Evolutionary conservation across 805 yeast species (phyloP).

Genomic region (Candida ficus): DNA sequence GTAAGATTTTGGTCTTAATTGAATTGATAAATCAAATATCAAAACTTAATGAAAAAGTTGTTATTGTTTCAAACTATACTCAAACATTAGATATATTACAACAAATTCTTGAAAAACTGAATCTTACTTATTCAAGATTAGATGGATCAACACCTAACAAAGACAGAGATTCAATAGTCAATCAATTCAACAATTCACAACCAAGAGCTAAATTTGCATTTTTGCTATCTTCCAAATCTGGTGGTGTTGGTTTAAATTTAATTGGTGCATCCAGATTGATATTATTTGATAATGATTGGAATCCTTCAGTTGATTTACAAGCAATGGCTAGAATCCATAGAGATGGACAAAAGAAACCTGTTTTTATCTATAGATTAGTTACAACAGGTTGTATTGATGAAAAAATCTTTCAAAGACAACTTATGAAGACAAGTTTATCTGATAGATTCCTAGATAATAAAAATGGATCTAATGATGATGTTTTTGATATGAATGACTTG

Average conservation of each 20-base stretch:
- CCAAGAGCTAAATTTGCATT: constrained; percentile 46
- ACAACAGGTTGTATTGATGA: constrained; percentile 93
- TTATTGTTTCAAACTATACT: constrained; percentile 82
- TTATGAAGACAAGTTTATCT: constrained; percentile 76
- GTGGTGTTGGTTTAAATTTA: constrained; percentile 88
- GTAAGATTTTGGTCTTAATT: constrained; percentile 61
- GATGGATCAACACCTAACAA: constrained; percentile 82
- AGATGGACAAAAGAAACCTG: constrained; percentile 83
- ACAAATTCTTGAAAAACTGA: constrained; percentile 41
- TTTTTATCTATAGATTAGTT: constrained; percentile 73
- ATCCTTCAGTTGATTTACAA: constrained; percentile 87
- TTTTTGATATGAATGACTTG: constrained; percentile 65
- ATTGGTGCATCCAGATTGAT: constrained; percentile 86
- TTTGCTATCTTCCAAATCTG: constrained; percentile 81
- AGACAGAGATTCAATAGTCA: constrained; percentile 60
- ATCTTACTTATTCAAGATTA: constrained; percentile 52
- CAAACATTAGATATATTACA: constrained; percentile 79
- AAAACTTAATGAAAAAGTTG: constrained; percentile 63
- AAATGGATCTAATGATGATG: constrained; percentile 46
- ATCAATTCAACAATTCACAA: constrained; percentile 40
- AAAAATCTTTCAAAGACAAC: constrained; percentile 86
- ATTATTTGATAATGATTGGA: constrained; percentile 94
- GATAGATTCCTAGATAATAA: constrained; percentile 56
- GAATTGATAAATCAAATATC: constrained; percentile 49
- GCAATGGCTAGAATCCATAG: constrained; percentile 95